Percentiles rank a stretch among this genome's conserved stretches.
phyloP scores from a whole-genome alignment of 805 yeast species.

The Pichia pseudocactophila region DNA sequence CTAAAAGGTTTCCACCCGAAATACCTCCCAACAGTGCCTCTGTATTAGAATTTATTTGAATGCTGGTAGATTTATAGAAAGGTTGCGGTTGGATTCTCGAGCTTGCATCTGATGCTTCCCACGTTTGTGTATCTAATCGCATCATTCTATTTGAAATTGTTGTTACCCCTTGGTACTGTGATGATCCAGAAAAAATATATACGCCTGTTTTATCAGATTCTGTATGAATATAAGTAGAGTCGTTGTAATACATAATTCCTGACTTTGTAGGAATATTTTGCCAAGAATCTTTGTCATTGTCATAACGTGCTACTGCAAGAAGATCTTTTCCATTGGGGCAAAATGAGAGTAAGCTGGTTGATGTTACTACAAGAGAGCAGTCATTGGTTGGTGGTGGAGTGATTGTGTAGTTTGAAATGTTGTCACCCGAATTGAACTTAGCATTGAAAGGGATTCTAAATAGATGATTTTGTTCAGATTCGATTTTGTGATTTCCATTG shows the following conservation, averaged over 20 bases:
- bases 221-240: conserved; percentile 36
- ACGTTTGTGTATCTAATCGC: conserved; percentile 31
- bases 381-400: conserved; percentile 15
- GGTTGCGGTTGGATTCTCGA: conserved; percentile 47
- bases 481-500: neutral
- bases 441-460: conserved; percentile 23
- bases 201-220: conserved; percentile 30
- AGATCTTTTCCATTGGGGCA: conserved; percentile 12
- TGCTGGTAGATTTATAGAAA: conserved; percentile 42
- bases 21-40: conserved; percentile 60
- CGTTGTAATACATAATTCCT: conserved; percentile 17
- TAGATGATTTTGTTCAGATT: conserved; percentile 9
- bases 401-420: conserved; percentile 9
- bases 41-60: conserved; percentile 36
- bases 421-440: conserved; percentile 17
- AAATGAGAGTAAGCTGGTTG: conserved; percentile 18
- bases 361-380: conserved; percentile 17
- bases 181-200: conserved; percentile 49
- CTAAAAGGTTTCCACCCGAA: conserved; percentile 50
- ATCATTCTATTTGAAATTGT: conserved; percentile 35
- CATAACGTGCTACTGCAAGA: conserved; percentile 9
- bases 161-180: conserved; percentile 10
- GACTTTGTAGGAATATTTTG: conserved; percentile 10
- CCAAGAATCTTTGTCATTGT: conserved; percentile 17
- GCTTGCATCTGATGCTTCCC: conserved; percentile 31